These are phyloP conservation scores for Cystobasidium tubakii DNA, from an alignment of 768 basidiomycete genomes.

Conservation along the genomic window DNA sequence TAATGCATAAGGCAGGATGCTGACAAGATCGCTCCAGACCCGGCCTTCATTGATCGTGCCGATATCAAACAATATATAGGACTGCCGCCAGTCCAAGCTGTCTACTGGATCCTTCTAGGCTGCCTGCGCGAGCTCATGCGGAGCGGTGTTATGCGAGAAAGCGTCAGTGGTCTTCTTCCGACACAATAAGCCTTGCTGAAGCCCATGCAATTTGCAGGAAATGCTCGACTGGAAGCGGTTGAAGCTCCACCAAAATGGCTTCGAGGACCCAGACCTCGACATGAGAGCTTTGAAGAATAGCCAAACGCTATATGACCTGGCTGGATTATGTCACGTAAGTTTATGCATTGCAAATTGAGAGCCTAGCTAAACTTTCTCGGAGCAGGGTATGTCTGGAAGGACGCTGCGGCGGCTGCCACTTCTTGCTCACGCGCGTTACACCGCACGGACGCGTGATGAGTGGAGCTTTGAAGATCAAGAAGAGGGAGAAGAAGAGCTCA, in stretches of 20 bases:
- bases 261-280: not conserved
- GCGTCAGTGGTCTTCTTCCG: conserved; percentile 54
- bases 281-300: conserved; percentile 29
- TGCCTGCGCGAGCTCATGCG: conserved; percentile 73
- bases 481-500: not conserved
- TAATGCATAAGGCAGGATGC: too few species aligned
- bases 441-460: conserved; percentile 50
- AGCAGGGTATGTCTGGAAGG: conserved; percentile 82
- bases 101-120: conserved; percentile 82
- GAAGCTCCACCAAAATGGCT: conserved; percentile 11
- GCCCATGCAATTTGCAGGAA: not conserved
- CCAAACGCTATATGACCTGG: conserved; percentile 51
- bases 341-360: too few species aligned
- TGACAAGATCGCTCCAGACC: too few species aligned
- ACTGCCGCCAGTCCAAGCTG: conserved; percentile 78
- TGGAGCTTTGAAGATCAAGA: not conserved
- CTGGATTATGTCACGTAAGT: conserved; percentile 71
- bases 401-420: conserved; percentile 88
- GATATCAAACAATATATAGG: conserved; percentile 86
- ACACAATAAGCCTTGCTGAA: not conserved
- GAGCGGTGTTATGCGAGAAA: conserved; percentile 62
- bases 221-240: conserved; percentile 39
- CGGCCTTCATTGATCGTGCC: conserved; percentile 91
- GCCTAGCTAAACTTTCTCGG: not conserved
- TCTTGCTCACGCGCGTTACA: conserved; percentile 77